Evolutionary conservation across 495 filamentous ascomycete species (phyloP).

Genomic region (Neurospora sublineolata): DNA sequence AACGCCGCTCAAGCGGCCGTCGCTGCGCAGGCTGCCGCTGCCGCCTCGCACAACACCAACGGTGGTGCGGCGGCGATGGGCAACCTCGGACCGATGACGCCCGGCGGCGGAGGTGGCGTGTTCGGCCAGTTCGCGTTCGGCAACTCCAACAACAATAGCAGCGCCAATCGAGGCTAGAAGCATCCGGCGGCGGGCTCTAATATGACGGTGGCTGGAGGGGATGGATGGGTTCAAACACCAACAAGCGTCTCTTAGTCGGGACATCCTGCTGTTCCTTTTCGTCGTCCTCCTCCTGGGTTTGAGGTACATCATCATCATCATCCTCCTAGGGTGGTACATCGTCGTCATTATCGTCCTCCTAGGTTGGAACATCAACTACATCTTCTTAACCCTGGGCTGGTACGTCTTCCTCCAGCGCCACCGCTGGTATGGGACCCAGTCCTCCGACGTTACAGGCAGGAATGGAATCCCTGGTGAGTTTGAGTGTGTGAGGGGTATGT

Average conservation of each 20-base stretch:
- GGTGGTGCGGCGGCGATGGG: constrained; percentile 11
- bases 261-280: neutral
- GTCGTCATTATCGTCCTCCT: neutral
- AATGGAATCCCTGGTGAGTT: neutral
- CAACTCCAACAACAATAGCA: constrained; percentile 10
- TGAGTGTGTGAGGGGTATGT: neutral
- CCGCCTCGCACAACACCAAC: constrained; percentile 36
- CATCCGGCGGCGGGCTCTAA: neutral
- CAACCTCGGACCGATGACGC: constrained; percentile 54
- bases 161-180: neutral
- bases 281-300: neutral
- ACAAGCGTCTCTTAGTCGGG: neutral
- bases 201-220: neutral
- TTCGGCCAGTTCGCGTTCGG: constrained; percentile 46
- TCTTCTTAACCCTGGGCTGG: neutral
- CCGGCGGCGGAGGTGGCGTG: constrained; percentile 55
- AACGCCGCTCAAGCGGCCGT: neutral
- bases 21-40: neutral
- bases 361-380: neutral
- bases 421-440: neutral
- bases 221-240: neutral
- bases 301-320: neutral
- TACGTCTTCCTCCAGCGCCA: neutral
- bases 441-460: neutral
- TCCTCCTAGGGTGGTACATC: neutral